Base-by-base conservation (phyloP, 1,284 basidiomycete species). In the Pseudozyma sp. region DNA sequence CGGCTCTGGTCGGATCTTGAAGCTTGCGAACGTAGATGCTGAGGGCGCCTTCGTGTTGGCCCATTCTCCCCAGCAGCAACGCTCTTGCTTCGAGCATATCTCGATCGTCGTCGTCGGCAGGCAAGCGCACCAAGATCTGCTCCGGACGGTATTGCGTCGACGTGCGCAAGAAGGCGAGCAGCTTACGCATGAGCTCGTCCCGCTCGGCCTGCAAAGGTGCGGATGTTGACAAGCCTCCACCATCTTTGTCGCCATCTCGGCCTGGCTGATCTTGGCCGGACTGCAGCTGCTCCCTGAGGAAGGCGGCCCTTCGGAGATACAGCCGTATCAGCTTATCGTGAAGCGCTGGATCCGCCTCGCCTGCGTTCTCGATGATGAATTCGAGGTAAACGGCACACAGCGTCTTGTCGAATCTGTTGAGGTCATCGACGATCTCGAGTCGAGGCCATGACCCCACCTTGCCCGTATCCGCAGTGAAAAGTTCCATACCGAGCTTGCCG, bases 1-100 rank as follows among this genome's bases (percentile, higher is more conserved):
- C 96, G 0, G 97, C 97, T 65, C 92, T 92, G 13, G 85, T 71
- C 82, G 91, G 92, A 81, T 96, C 92, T 37, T 90, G 88, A 31
- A 97, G 87, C 46, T 90, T 89, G 81, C 96, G 92, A 1, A 95
- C 94, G 83, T 98, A 98, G 30, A 97, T 89, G 80, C 93, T 91
- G 29, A 99, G 88, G 0, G 96, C 96, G 65, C 91, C 92, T 76
- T 96, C 93, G 79, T 99, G 94, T 64, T 93, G 90, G 0, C 93
- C 94, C 65, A 98, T 88, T 19, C 92, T 89, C 4, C 96, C 97
- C 5, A 98, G 87, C 4, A 99, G 87, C 58, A 96, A 89, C 0
- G 97, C 96, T 40, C 94, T 90, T 1, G 93, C 93, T 82, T 96
- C 92, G 13, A 76, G 70, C 55, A 78, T 66, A 46, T 77, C 78